Conservation (phyloP, 148 eudicot species). For the Fagopyrum esculentum region DNA sequence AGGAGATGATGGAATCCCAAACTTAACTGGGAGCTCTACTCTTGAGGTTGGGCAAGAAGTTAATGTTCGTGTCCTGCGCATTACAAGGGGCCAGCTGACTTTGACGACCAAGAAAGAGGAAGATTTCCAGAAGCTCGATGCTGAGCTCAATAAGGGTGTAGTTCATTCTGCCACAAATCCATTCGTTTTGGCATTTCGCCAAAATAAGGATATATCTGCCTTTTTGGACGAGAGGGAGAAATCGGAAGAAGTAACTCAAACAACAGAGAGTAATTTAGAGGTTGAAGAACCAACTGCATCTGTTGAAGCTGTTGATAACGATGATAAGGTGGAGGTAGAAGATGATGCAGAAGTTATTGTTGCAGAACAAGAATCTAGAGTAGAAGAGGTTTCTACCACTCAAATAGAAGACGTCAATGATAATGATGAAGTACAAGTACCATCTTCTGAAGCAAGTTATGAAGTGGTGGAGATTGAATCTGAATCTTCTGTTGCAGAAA, state of each 20-base stretch:
- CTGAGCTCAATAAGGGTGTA: constrained; percentile 37
- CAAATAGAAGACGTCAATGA: neutral
- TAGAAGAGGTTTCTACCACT: constrained; percentile 14
- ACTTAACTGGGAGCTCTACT: constrained; percentile 56
- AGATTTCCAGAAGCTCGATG: constrained; percentile 36
- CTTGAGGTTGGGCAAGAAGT: constrained; percentile 83
- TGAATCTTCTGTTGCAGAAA: constrained; percentile 13
- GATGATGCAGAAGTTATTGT: constrained; percentile 11
- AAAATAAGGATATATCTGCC: constrained; percentile 64
- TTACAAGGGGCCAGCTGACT: constrained; percentile 61
- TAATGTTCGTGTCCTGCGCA: constrained; percentile 65
- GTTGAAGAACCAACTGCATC: constrained; percentile 13
- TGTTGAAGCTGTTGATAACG: constrained; percentile 12
- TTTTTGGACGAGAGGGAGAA: constrained; percentile 69
- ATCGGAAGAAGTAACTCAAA: constrained; percentile 26
- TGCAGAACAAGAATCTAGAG: constrained; percentile 10
- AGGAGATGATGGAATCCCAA: constrained; percentile 55
- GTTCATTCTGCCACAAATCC: constrained; percentile 67
- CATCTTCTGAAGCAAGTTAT: constrained; percentile 9
- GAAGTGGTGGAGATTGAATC: constrained; percentile 27
- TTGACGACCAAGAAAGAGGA: constrained; percentile 81
- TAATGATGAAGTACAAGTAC: too few relatives aligned
- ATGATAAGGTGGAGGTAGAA: constrained; percentile 13
- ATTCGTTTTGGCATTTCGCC: constrained; percentile 68
- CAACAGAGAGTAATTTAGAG: constrained; percentile 13